Evolutionary conservation across 1,284 basidiomycete genomes (phyloP).

Genomic region (Ceratobasidium sp.): DNA sequence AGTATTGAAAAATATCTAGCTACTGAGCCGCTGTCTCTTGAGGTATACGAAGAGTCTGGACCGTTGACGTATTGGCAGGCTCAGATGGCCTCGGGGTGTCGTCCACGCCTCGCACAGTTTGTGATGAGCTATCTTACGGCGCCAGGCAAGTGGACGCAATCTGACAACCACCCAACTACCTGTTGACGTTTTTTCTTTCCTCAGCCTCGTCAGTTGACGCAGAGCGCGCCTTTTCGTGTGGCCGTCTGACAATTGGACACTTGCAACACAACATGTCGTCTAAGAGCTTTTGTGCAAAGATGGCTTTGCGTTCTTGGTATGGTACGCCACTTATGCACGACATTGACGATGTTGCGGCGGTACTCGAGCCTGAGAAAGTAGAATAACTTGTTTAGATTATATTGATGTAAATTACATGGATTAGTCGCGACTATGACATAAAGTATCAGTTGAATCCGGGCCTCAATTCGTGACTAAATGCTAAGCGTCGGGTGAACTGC

Average conservation of each 20-base stretch:
- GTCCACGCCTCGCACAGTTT: conserved; percentile 2
- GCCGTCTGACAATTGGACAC: neutral
- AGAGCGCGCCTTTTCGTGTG: neutral
- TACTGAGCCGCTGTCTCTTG: neutral
- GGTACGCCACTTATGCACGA: neutral
- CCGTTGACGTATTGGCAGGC: neutral
- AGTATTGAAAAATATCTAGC: neutral
- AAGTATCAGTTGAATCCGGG: neutral
- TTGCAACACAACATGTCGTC: conserved; percentile 10
- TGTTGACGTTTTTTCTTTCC: too few relatives aligned
- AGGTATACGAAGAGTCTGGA: neutral
- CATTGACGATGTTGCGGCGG: neutral
- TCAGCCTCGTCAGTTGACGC: too few relatives aligned
- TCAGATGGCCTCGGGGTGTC: neutral
- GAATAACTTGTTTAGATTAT: neutral
- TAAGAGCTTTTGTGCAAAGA: neutral
- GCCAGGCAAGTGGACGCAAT: neutral
- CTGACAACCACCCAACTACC: too few relatives aligned
- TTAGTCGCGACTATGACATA: neutral
- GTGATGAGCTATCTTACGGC: neutral
- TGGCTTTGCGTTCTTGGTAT: neutral
- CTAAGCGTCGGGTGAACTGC: neutral
- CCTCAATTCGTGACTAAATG: neutral
- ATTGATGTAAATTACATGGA: neutral
- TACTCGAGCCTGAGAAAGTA: neutral